Evolutionary conservation across 108 stramenopile species (phyloP), one percentile per base, ranked within the genome.

Genomic region (Cyclotella choctawhatcheeana): DNA sequence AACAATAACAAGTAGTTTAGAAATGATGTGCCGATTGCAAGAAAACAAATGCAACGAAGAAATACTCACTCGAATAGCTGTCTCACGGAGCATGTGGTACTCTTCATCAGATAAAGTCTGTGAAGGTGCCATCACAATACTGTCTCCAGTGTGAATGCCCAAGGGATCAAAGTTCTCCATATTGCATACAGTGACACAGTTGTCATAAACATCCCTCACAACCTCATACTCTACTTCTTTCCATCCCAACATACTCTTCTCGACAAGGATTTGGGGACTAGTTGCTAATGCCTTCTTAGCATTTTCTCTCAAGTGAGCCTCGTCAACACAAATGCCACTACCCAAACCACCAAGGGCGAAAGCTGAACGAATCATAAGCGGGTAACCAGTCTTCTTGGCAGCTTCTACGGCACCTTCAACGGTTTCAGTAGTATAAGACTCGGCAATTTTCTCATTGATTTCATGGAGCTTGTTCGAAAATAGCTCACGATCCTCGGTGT

Each of bases 171-270:
- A 98, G 84, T 97, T 97, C 75, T 99, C 98, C 98, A 99, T 99
- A 86, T 99, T 99, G 79, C 98, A 99, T 26, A 99, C 98, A 58
- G 98, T 99, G 69, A 99, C 92, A 77, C 98, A 95, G 85, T 97
- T 97, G 72, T 95, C 92, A 50, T 85, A 71, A 29, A 77, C 51
- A 81, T 95, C 94, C 35, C 94, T 86, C 51, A 95, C 94, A 58
- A 95, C 94, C 83, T 99, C 98, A 79, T 99, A 99, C 74, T 99
- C 98, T 14, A 98, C 91, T 83, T 99, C 98, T 79, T 99, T 99
- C 98, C 98, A 99, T 68, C 98, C 98, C 54, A 84, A 67, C 84
- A 99, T 93, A 81, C 92, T 92, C 87, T 92, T 97, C 69, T 99
- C 98, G 58, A 99, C 96, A 58, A 99, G 88, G 65, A 99, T 96